Conservation (phyloP, 768 basidiomycete genomes). For the Auricularia heimuer region DNA sequence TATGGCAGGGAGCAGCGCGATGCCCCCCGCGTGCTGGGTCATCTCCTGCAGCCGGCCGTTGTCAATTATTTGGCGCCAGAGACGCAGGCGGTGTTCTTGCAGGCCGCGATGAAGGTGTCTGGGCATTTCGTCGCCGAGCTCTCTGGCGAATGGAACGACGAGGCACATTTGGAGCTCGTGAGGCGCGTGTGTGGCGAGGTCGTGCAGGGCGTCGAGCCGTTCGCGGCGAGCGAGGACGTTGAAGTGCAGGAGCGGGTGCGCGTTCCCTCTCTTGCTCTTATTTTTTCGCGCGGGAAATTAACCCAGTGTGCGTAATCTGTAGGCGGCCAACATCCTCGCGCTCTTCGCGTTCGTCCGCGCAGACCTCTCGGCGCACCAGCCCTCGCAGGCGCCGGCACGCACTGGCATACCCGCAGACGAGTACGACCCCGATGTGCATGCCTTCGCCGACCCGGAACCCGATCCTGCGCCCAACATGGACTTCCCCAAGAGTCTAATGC, state of each 20-base stretch:
- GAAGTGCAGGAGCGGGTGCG: slow-evolving; percentile 86
- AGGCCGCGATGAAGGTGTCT: slow-evolving; percentile 78
- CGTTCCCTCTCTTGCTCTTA: slow-evolving; percentile 17
- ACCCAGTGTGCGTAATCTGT: background rate
- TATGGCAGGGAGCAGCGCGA: slow-evolving; percentile 60
- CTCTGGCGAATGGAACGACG: slow-evolving; percentile 68
- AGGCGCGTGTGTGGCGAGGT: slow-evolving; percentile 48
- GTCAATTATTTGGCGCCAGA: slow-evolving; percentile 45
- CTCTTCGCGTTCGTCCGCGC: slow-evolving; percentile 67
- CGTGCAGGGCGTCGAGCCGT: slow-evolving; percentile 45
- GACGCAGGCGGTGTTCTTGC: slow-evolving; percentile 69
- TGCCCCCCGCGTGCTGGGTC: slow-evolving; percentile 61
- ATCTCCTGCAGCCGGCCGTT: slow-evolving; percentile 54
- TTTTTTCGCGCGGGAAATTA: background rate
- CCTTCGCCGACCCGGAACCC: slow-evolving; percentile 27
- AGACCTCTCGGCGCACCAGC: slow-evolving; percentile 51
- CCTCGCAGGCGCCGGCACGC: slow-evolving; percentile 22
- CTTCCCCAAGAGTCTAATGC: slow-evolving; percentile 84
- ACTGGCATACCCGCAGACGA: background rate
- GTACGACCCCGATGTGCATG: slow-evolving; percentile 16
- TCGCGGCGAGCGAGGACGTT: slow-evolving; percentile 55
- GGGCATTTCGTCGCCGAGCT: slow-evolving; percentile 73
- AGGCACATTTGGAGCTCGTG: slow-evolving; percentile 55
- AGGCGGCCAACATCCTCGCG: slow-evolving; percentile 78
- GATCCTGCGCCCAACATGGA: slow-evolving; percentile 30